Base-by-base conservation (phyloP, 441 rosid species). In the Omphalea diandra region DNA sequence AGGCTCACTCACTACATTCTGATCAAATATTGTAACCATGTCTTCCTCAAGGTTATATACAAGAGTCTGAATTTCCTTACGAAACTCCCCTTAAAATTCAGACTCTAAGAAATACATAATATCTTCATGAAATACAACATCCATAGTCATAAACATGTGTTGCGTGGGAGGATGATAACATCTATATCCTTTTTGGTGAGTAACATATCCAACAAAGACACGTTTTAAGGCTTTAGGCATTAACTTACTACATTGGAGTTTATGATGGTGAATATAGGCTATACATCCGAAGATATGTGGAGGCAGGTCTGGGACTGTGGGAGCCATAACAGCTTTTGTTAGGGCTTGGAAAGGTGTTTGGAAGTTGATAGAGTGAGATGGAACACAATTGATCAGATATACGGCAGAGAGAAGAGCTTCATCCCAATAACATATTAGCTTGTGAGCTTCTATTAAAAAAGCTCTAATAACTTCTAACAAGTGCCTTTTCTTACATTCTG, bases 401-500 rank as follows among this genome's bases (percentile, higher is more conserved):
- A 36, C 4, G 11, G 8, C 14, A 55, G n/a, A 40, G n/a, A 31
- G 3, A 12, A 29, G 63, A 1, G 38, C n/a, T 29, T 58, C 20
- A 9, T 20, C 40, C 22, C 35, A 31, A 58, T 58, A 58, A 7
- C 9, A 31, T 12, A 26, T 12, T 29, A 7, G 35, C 63, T 29
- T 58, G 31, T 31, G 40, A 11, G 35, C n/a, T 58, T 58, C 35
- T n/a, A 49, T 65, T 20, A 65, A 47, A 9, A 5, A 49, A 1
- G 44, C 69, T n/a, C n/a, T 3, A 18, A 65, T 27, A 47, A 65
- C 58, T 20, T 44, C 63, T 49, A 47, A 65, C 18, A 65, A 49
- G 36, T 32, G n/a, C 0, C 22, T 0, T 3, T 27, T 65, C 40
- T 65, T 65, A 1, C 10, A 1, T 26, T 65, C 29, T 38, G 46